Evolutionary conservation across 192 early-diverging fungal genomes (phyloP).

Genomic region (Coemansia sp.): DNA sequence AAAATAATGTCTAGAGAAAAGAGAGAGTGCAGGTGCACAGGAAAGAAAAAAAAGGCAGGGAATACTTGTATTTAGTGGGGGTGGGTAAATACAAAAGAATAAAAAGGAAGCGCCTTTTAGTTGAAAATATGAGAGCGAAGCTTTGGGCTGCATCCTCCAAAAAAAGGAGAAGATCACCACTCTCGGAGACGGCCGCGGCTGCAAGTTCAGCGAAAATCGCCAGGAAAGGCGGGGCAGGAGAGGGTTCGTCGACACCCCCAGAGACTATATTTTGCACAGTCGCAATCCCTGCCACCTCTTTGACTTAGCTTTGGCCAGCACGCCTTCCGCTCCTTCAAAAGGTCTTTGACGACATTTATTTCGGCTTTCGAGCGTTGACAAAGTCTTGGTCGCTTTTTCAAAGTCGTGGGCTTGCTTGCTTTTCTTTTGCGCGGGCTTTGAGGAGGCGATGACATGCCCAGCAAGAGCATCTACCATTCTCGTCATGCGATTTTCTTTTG

Average conservation of each 20-base stretch:
- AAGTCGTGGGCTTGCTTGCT: neutral
- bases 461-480: neutral
- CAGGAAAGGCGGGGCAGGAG: too few species aligned
- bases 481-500: neutral
- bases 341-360: too few species aligned
- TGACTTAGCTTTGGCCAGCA: too few species aligned
- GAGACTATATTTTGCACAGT: too few species aligned
- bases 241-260: too few species aligned
- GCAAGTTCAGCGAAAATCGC: too few species aligned
- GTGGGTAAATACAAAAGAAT: neutral
- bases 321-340: too few species aligned
- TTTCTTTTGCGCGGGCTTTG: neutral
- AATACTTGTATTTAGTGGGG: neutral
- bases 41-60: neutral
- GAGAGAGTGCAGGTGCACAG: neutral
- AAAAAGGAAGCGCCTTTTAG: slow-evolving; percentile 2
- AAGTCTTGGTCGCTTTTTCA: neutral
- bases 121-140: slow-evolving; percentile 3
- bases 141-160: neutral
- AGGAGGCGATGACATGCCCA: neutral
- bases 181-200: too few species aligned
- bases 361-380: too few species aligned
- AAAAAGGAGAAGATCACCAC: too few species aligned
- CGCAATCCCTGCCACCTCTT: too few species aligned
- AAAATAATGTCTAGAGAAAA: slow-evolving; percentile 8